phyloP scores from a whole-genome alignment of 805 yeast species.

The Candida patagonica region DNA sequence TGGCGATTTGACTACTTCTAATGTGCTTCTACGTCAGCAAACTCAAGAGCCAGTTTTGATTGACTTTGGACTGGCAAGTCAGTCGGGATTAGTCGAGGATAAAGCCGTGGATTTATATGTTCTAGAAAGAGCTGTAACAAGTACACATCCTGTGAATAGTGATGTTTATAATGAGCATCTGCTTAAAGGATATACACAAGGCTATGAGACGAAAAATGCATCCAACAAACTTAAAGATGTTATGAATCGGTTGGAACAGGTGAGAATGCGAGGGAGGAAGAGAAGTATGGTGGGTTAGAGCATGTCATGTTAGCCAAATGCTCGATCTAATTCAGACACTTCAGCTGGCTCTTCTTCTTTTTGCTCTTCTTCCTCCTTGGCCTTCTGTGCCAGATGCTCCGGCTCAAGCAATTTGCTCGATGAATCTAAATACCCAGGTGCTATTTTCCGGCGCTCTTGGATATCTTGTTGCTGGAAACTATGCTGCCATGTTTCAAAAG shows the following conservation, averaged over 20 bases:
- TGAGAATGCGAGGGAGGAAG: conserved; percentile 86
- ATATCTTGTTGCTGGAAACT: conserved; percentile 16
- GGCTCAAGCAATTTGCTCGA: conserved; percentile 18
- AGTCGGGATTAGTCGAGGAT: conserved; percentile 71
- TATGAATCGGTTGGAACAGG: conserved; percentile 63
- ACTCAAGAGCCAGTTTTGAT: conserved; percentile 49
- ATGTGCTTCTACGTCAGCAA: conserved; percentile 45
- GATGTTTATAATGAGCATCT: conserved; percentile 58
- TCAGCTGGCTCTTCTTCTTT: conserved; percentile 1
- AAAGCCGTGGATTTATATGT: conserved; percentile 97
- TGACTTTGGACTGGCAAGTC: conserved; percentile 85
- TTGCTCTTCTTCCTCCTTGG: not conserved
- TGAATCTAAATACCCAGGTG: conserved; percentile 37
- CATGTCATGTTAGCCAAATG: conserved; percentile 14
- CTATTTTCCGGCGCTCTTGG: conserved; percentile 25
- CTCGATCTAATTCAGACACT: conserved; percentile 20
- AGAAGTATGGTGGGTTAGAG: conserved; percentile 80
- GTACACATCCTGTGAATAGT: conserved; percentile 79
- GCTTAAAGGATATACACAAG: conserved; percentile 51
- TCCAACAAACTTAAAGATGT: conserved; percentile 38
- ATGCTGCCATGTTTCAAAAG: conserved; percentile 29
- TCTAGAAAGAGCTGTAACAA: conserved; percentile 78
- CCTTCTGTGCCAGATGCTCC: not conserved
- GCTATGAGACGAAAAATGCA: conserved; percentile 11
- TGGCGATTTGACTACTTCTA: conserved; percentile 91